Evolutionary conservation across 2,329 filamentous ascomycete genomes (phyloP).

Genomic region (Xylariaceae sp.): DNA sequence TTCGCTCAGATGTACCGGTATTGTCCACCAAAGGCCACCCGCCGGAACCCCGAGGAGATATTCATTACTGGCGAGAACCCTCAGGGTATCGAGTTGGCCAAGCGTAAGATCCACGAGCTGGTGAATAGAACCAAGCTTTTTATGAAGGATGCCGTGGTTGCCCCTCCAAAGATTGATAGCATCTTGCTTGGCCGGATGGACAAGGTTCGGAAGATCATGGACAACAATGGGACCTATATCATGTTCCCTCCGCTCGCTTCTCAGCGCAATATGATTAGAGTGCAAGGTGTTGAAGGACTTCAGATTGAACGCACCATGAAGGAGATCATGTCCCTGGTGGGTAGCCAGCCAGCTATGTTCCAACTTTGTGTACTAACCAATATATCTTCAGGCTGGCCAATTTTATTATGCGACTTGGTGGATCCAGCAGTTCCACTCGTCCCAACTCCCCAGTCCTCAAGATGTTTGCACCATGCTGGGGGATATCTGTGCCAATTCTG

Average conservation of each 20-base stretch:
- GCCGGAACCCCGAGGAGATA: constrained; percentile 84
- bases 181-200: constrained; percentile 89
- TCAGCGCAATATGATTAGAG: constrained; percentile 80
- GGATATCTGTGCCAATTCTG: constrained; percentile 95
- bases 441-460: constrained; percentile 62
- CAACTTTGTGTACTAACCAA: constrained; percentile 27
- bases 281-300: constrained; percentile 90
- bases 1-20: constrained; percentile 93
- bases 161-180: constrained; percentile 90
- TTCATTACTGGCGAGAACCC: constrained; percentile 91
- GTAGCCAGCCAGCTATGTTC: constrained; percentile 38
- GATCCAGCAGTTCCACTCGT: constrained; percentile 75
- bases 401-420: constrained; percentile 98
- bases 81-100: constrained; percentile 84
- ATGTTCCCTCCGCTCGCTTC: constrained; percentile 87
- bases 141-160: constrained; percentile 90
- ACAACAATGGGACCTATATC: constrained; percentile 93
- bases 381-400: constrained; percentile 77
- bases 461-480: constrained; percentile 90
- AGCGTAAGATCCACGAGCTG: constrained; percentile 87
- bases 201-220: constrained; percentile 97
- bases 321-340: constrained; percentile 91
- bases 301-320: constrained; percentile 94
- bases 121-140: constrained; percentile 79
- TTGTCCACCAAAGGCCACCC: constrained; percentile 76